These are phyloP conservation scores for Rhodamnia argentea DNA, from an alignment of 345 rosid genomes.

Conservation along the genomic window DNA sequence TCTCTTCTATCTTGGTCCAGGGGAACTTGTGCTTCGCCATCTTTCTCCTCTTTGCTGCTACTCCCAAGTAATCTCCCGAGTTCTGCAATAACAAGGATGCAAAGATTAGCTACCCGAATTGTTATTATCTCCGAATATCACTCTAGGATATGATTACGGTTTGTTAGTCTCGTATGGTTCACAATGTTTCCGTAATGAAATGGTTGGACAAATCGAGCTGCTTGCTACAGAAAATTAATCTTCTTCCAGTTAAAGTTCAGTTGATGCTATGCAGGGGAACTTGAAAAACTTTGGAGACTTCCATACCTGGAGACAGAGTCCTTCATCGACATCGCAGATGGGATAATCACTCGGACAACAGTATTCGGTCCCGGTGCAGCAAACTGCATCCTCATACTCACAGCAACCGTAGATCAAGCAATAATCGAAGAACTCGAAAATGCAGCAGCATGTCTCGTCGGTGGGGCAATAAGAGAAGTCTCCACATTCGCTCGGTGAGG, in stretches of 20 bases:
- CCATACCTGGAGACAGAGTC: constrained; percentile 57
- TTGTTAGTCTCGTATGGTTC: neutral
- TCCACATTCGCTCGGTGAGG: constrained; percentile 53
- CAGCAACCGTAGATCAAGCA: constrained; percentile 64
- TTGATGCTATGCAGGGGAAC: neutral
- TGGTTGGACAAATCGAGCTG: neutral
- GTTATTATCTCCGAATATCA: neutral
- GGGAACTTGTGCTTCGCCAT: constrained; percentile 60
- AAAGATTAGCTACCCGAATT: neutral
- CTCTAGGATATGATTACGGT: neutral
- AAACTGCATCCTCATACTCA: constrained; percentile 43
- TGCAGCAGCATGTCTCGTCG: constrained; percentile 62
- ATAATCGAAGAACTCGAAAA: constrained; percentile 24
- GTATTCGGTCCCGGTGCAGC: constrained; percentile 41
- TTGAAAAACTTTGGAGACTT: neutral
- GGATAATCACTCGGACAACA: constrained; percentile 77
- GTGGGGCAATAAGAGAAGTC: constrained; percentile 45
- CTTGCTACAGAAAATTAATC: neutral
- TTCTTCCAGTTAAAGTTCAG: neutral
- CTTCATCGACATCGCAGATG: constrained; percentile 46
- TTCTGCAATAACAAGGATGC: constrained; percentile 13
- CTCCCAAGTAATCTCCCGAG: constrained; percentile 37
- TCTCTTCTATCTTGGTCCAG: constrained; percentile 32
- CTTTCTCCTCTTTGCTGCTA: constrained; percentile 37
- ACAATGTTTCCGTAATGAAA: neutral